Evolutionary conservation across 176 grass and related monocot genomes (phyloP).

Genomic region (Ampelocalamus luodianensis): DNA sequence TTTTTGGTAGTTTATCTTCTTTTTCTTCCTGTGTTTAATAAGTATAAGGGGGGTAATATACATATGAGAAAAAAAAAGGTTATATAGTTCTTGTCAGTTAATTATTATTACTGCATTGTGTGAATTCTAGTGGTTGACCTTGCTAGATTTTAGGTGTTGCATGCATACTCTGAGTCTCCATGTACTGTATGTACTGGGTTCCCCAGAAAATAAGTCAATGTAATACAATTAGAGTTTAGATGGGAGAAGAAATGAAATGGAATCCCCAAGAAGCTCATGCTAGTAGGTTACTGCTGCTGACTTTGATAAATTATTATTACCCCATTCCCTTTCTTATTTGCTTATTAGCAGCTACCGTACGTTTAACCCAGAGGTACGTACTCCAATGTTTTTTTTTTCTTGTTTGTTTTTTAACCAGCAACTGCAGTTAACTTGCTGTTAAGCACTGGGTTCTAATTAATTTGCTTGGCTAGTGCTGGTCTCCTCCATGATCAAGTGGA

Average conservation of each 20-base stretch:
- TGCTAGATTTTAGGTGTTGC: constrained; percentile 36
- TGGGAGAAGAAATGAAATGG: not conserved
- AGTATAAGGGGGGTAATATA: constrained; percentile 27
- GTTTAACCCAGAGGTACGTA: no score
- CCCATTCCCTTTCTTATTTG: not conserved
- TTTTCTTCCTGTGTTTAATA: constrained; percentile 39
- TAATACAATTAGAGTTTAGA: not conserved
- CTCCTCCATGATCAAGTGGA: constrained; percentile 48
- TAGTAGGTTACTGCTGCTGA: not conserved
- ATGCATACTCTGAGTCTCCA: constrained; percentile 27
- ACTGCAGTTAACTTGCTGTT: constrained; percentile 4
- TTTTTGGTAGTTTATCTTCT: not conserved
- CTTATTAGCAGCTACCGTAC: not conserved
- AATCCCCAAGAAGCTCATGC: not conserved
- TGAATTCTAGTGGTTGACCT: constrained; percentile 49
- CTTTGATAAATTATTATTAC: not conserved
- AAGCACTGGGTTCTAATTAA: not conserved
- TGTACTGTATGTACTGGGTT: constrained; percentile 16
- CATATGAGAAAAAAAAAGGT: constrained; percentile 2
- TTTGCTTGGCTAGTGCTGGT: constrained; percentile 22
- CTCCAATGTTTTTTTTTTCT: not conserved
- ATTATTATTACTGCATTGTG: constrained; percentile 12
- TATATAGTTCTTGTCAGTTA: constrained; percentile 32
- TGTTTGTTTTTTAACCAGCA: constrained; percentile 11
- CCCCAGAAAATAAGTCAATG: not conserved